Percentiles rank a stretch among this genome's conserved stretches.
Evolutionary conservation across 805 yeast genomes (phyloP).

Genomic region (Candida taoyuanica): DNA sequence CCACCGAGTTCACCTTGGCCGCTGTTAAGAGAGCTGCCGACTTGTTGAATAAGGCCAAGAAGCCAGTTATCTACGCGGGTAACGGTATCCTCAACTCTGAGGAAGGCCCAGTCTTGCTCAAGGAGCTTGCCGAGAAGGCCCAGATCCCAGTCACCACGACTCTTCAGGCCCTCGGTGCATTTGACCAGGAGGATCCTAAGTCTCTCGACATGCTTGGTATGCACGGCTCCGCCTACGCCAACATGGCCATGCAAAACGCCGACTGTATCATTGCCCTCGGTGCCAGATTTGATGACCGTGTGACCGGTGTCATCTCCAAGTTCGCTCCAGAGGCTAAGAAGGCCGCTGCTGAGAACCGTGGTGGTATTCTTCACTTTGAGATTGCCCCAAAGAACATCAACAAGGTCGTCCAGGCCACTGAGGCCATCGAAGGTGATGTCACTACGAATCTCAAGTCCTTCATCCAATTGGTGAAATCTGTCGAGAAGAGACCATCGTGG

Average conservation of each 20-base stretch:
- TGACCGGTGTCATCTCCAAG: conserved; percentile 76
- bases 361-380: conserved; percentile 97
- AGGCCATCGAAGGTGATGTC: conserved; percentile 96
- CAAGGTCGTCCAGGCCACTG: conserved; percentile 94
- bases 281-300: conserved; percentile 98
- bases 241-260: conserved; percentile 88
- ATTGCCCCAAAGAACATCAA: conserved; percentile 95
- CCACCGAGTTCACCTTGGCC: conserved; percentile 68
- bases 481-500: conserved; percentile 76
- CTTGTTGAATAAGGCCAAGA: conserved; percentile 75
- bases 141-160: conserved; percentile 95
- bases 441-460: conserved; percentile 68
- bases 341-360: conserved; percentile 84
- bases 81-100: conserved; percentile 79
- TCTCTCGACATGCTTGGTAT: conserved; percentile 95
- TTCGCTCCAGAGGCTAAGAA: conserved; percentile 92
- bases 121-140: conserved; percentile 86
- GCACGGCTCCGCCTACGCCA: conserved; percentile 97
- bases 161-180: conserved; percentile 89
- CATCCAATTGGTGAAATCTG: conserved; percentile 63
- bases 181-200: conserved; percentile 86
- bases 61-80: conserved; percentile 88
- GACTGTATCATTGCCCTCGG: conserved; percentile 93
- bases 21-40: conserved; percentile 74
- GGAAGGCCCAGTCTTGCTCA: conserved; percentile 74